Evolutionary conservation across 1,284 basidiomycete genomes (phyloP), one percentile per base, ranked within the genome.

Genomic region (Cryptococcus sp.): DNA sequence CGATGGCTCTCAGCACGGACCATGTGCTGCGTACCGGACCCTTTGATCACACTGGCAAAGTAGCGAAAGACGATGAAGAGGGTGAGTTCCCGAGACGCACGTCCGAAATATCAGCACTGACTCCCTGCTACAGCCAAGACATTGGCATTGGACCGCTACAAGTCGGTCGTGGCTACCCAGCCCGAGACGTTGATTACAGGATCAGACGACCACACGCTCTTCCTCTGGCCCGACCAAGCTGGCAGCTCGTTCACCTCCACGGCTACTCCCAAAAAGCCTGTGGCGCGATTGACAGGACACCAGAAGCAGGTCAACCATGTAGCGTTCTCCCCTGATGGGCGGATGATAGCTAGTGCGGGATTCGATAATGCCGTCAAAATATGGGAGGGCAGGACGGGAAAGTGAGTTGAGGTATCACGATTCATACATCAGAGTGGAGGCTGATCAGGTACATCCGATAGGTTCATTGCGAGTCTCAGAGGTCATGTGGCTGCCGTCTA

Each of bases 401-500:
- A 93, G 81, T 85, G 77, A 71, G 80, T 81, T 1, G 31, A 35
- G 31, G 5, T 8, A 35, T 35, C 31, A 10, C 31, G 8, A 10
- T 10, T 13, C 8, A 35, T 35, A 35, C 31, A 35, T 8, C 13
- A 2, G 31, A 13, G 10, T 35, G 8, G 31, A 35, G 31, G 31
- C 31, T 35, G 31, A 35, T 35, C 8, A 35, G 31, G 13, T 13
- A 35, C 31, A 13, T 13, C 7, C 13, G 2, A 11, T 56, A 82
- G 81, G 59, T 95, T 93, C 70, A 85, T 95, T 22, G 91, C 92
- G 22, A 93, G 89, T 25, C 81, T 99, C 35, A 81, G 95, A 23
- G 95, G 95, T 0, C 96, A 99, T 74, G 91, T 99, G 13, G 91
- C 90, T 5, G 87, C 92, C 4, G 96, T 98, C 3, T 99, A 99